Evolutionary conservation across 75 land plant species (phyloP).

Genomic region (Pinus taeda): DNA sequence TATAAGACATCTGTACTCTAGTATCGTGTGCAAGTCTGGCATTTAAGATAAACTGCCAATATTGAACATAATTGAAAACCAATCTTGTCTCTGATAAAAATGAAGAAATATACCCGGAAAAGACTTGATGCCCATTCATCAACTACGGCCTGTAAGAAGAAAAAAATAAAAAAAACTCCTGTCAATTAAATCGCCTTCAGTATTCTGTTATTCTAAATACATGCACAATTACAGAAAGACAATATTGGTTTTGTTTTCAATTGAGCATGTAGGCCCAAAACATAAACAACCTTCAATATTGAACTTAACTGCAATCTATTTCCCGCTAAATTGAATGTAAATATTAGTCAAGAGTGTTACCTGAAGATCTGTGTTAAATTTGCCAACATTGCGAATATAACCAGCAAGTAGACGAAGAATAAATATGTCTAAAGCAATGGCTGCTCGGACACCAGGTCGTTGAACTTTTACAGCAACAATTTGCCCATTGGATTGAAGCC

Average conservation of each 20-base stretch:
- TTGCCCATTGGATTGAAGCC: conserved; percentile 62
- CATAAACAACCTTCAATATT: conserved; percentile 1
- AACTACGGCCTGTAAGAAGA: conserved; percentile 67
- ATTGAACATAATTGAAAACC: no score
- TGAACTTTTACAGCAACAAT: conserved; percentile 98
- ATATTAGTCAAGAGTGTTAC: conserved; percentile 21
- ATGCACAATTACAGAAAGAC: neutral
- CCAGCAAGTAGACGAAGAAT: conserved; percentile 77
- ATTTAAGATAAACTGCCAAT: no score
- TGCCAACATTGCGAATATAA: conserved; percentile 39
- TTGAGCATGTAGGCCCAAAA: neutral
- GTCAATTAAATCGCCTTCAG: neutral
- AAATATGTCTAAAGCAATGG: conserved; percentile 78
- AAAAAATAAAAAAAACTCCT: neutral
- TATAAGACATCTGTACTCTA: no score
- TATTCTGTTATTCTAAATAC: neutral
- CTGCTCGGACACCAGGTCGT: conserved; percentile 94
- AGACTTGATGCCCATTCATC: conserved; percentile 99
- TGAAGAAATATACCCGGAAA: conserved; percentile 54
- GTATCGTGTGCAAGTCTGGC: no score
- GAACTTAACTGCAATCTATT: neutral
- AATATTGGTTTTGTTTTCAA: neutral
- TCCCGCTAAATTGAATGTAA: neutral
- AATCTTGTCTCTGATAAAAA: no score
- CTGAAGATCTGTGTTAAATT: conserved; percentile 93